A percentile compares a stretch with the other conserved stretches of the same genome.
These are phyloP conservation scores for Termitomyces bulborhizus DNA, from an alignment of 768 basidiomycete genomes.

Conservation along the genomic window DNA sequence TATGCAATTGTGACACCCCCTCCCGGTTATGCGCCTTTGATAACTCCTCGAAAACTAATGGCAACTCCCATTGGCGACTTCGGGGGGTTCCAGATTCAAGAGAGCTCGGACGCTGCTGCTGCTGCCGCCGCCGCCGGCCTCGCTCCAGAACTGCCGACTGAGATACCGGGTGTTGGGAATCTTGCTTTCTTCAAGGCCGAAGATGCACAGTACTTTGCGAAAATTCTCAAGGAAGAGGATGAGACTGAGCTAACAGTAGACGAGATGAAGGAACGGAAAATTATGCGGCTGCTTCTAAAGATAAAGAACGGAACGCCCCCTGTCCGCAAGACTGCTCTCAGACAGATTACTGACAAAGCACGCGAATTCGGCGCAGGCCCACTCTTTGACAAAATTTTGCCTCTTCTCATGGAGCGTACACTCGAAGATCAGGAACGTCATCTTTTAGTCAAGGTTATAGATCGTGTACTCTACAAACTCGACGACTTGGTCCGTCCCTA, in stretches of 20 bases:
- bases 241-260: conserved; percentile 90
- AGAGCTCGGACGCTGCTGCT: conserved; percentile 86
- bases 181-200: conserved; percentile 98
- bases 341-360: conserved; percentile 98
- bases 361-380: conserved; percentile 98
- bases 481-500: conserved; percentile 98
- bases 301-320: conserved; percentile 99
- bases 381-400: conserved; percentile 97
- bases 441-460: conserved; percentile 97
- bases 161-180: conserved; percentile 96
- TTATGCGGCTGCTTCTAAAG: conserved; percentile 95
- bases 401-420: conserved; percentile 95
- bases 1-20: conserved; percentile 93
- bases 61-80: conserved; percentile 48
- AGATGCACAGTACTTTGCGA: conserved; percentile 96
- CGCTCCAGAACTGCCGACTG: conserved; percentile 89
- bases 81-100: conserved; percentile 95
- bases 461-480: conserved; percentile 96
- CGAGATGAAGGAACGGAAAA: conserved; percentile 99
- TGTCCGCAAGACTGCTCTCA: conserved; percentile 93
- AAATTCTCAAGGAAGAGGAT: conserved; percentile 92
- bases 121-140: conserved; percentile 87
- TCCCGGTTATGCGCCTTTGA: conserved; percentile 82
- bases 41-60: conserved; percentile 58
- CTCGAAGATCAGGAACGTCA: conserved; percentile 99